phyloP scores from a whole-genome alignment of 768 basidiomycete species.

The Boletus reticulatus region DNA sequence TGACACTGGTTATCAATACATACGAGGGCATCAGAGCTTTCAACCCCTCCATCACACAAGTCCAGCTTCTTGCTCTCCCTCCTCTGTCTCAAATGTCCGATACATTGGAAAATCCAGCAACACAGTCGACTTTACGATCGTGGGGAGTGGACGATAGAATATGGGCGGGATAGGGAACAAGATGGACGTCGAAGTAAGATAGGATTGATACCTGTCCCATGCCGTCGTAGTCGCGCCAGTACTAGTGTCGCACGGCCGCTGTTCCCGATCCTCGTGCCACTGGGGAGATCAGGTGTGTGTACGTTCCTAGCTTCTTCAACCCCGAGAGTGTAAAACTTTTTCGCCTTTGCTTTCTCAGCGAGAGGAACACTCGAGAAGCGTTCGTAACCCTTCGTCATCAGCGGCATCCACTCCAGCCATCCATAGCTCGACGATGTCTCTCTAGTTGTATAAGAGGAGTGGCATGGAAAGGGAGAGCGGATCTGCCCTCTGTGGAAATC shows the following conservation, averaged over 20 bases:
- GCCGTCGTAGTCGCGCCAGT: neutral
- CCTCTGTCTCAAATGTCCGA: neutral
- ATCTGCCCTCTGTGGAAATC: constrained; percentile 61
- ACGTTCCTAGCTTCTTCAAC: no score
- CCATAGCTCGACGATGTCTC: constrained; percentile 67
- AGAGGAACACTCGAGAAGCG: constrained; percentile 66
- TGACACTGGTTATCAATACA: neutral
- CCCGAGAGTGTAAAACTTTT: no score
- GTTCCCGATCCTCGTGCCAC: no score
- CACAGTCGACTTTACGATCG: neutral
- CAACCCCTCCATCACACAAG: neutral
- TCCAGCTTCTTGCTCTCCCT: neutral
- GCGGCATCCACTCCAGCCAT: constrained; percentile 50
- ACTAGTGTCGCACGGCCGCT: no score
- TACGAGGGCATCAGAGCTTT: neutral
- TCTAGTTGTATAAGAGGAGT: constrained; percentile 77
- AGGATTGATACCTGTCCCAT: neutral
- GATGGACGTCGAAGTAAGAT: neutral
- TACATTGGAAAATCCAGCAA: neutral
- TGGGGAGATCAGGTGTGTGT: no score
- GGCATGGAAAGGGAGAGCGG: constrained; percentile 73
- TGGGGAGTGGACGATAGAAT: neutral
- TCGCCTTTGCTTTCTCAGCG: no score
- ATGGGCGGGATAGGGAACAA: neutral
- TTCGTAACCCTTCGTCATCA: constrained; percentile 70